A percentile compares a stretch with the other conserved stretches of the same genome.
Evolutionary conservation across 1,139 yeast genomes (phyloP).

Genomic region (Ashbya aceris): DNA sequence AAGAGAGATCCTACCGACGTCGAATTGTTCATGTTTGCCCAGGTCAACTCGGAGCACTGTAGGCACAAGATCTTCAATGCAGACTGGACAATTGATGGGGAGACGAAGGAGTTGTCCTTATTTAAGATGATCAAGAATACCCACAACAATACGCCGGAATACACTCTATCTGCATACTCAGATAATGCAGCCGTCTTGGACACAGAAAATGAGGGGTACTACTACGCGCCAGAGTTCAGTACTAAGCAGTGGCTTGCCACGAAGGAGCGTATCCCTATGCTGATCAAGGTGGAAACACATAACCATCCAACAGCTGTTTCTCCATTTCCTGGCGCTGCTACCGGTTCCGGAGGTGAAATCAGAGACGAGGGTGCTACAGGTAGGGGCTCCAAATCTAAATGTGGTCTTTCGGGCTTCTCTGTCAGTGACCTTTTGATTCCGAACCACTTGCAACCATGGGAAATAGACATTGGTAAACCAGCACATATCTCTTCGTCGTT

Average conservation of each 20-base stretch:
- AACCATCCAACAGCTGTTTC: constrained; percentile 99
- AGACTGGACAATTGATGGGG: constrained; percentile 92
- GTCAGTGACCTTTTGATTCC: constrained; percentile 91
- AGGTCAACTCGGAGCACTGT: constrained; percentile 98
- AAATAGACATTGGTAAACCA: constrained; percentile 75
- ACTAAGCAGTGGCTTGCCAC: constrained; percentile 66
- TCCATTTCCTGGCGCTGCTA: constrained; percentile 98
- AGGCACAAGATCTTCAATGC: constrained; percentile 99
- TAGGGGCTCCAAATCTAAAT: constrained; percentile 93
- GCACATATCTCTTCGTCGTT: constrained; percentile 85
- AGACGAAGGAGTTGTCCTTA: constrained; percentile 59
- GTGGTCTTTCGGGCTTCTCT: constrained; percentile 90
- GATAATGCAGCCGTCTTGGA: constrained; percentile 98
- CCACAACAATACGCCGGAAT: constrained; percentile 68
- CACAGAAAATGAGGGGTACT: constrained; percentile 62
- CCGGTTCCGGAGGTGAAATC: constrained; percentile 99
- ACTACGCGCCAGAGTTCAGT: constrained; percentile 66
- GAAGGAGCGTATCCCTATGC: constrained; percentile 74
- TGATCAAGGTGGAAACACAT: constrained; percentile 96
- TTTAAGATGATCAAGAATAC: constrained; percentile 97
- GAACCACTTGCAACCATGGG: constrained; percentile 88
- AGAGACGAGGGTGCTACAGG: constrained; percentile 99
- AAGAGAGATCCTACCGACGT: constrained; percentile 96
- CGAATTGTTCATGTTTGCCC: constrained; percentile 98
- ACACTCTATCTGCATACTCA: constrained; percentile 87